These are phyloP conservation scores for Polytrichum commune DNA, from an alignment of 225 moss, liverwort and hornwort genomes.

Conservation along the genomic window DNA sequence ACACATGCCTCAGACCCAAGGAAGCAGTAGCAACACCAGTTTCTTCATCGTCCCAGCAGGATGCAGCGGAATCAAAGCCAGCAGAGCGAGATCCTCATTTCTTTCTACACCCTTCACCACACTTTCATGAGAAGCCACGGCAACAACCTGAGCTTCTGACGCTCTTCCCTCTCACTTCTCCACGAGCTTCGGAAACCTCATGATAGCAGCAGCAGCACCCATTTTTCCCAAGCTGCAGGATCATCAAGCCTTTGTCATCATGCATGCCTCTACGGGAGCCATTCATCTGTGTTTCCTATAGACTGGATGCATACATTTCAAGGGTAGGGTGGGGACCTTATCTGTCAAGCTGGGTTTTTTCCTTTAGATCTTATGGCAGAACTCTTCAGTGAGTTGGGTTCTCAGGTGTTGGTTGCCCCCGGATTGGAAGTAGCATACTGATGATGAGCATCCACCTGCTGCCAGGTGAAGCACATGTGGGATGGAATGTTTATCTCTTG, in stretches of 20 bases:
- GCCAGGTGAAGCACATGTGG: too few species aligned
- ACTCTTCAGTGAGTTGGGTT: too few species aligned
- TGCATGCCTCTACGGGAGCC: too few species aligned
- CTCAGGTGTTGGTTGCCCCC: too few species aligned
- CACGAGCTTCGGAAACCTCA: conserved; percentile 48
- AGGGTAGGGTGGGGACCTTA: too few species aligned
- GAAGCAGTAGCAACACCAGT: conserved; percentile 5
- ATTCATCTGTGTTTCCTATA: too few species aligned
- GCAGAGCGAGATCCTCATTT: conserved; percentile 36
- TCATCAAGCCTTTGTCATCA: neutral
- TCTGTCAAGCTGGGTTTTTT: too few species aligned
- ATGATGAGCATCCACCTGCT: too few species aligned
- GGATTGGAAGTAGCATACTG: too few species aligned
- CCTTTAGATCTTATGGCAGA: too few species aligned
- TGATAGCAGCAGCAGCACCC: conserved; percentile 15
- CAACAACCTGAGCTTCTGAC: conserved; percentile 54
- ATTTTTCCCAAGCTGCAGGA: neutral
- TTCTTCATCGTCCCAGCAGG: neutral
- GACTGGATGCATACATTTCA: too few species aligned
- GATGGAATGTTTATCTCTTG: too few species aligned
- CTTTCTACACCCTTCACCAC: conserved; percentile 30
- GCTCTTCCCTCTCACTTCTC: conserved; percentile 57
- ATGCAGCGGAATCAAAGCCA: conserved; percentile 4
- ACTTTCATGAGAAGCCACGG: conserved; percentile 31
- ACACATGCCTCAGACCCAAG: conserved; percentile 18